Evolutionary conservation across 495 filamentous ascomycete species (phyloP), one percentile per base, ranked within the genome.

Genomic region (Clohesyomyces aquaticus): DNA sequence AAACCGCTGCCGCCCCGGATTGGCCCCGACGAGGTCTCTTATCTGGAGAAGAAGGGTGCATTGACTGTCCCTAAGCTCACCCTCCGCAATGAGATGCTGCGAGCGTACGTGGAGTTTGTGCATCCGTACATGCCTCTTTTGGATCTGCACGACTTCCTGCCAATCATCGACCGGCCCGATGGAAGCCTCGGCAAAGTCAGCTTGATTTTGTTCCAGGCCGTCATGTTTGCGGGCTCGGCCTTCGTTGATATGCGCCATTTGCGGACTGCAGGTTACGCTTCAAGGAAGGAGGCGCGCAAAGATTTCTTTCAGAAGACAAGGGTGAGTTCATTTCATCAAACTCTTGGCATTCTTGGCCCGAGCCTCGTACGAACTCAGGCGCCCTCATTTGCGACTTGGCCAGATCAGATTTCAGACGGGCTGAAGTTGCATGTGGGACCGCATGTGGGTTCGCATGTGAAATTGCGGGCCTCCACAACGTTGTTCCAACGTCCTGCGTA

Each of bases 41-140:
- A 91, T 71, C 80, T 94, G 56, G 79, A 80, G 28, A 82, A 80
- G 68, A 93, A 93, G 76, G 89, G 88, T 0, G 91, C 89, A 0
- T 72, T 96, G 63, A 82, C 83, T 0, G 78, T 94, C 11, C 91
- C 91, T 0, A 81, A 84, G 35, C 74, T 79, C n/a, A 72, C 71
- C 1, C 73, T 93, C 27, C 86, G 90, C 69, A 90, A 86, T 73
- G 91, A 88, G 53, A 76, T 94, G 25, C 75, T 96, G 3, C 84
- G 85, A 61, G 83, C 83, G 21, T 93, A 91, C 70, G 79, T 92
- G 54, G 87, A 93, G 71, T 94, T 86, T 74, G 91, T 94, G 6
- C 87, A 96, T 70, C 90, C 91, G 4, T 93, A 88, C 73, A 93
- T 94, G 90, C 91, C 91, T n/a, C 77, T 93, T 25, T 69, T 96